Evolutionary conservation across 1,139 yeast species (phyloP), one percentile per base, ranked within the genome.

Genomic region (Saccharomyces hybrid): DNA sequence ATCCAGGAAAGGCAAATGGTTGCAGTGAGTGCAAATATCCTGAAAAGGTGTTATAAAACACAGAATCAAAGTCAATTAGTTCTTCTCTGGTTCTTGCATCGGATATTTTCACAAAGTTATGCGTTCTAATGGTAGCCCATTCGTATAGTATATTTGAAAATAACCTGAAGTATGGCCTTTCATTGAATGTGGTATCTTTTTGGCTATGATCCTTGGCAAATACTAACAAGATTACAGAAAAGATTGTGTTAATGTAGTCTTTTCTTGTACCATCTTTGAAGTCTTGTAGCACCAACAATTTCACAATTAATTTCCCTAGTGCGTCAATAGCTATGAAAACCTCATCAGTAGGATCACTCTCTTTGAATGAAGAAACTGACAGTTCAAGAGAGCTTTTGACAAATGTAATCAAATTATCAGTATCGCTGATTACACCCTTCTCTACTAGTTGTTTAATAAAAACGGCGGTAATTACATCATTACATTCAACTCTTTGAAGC

Each of bases 1-100:
- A 93, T 0, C 95, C 97, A 1, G 98, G 97, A 76, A 86, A 87
- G 2, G 93, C 86, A 48, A 87, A 74, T 8, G 99, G 99, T 71
- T 95, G 98, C 55, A 88, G 73, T 5, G 86, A 77, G 58, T 83
- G 81, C 65, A 93, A 78, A 47, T 81, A 78, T 42, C 88, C 89
- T 0, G 91, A 89, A 57, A 91, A 68, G 20, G 77, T 73, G 48
- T 78, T 71, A 70, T 80, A 88, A 61, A 87, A 80, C 50, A 77
- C 77, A 20, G 63, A 61, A 59, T 74, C 74, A 59, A 80, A 78
- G 9, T 70, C 73, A 34, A 71, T 66, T 44, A 73, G 59, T 20
- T 65, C 67, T 11, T 57, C 59, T 50, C 70, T 62, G 5, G 68
- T 71, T 14, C 63, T 63, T 8, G 67, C 70, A 53, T 71, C 71